phyloP scores from a whole-genome alignment of 208 protist genomes.

The Acanthamoeba culbertsoni region DNA sequence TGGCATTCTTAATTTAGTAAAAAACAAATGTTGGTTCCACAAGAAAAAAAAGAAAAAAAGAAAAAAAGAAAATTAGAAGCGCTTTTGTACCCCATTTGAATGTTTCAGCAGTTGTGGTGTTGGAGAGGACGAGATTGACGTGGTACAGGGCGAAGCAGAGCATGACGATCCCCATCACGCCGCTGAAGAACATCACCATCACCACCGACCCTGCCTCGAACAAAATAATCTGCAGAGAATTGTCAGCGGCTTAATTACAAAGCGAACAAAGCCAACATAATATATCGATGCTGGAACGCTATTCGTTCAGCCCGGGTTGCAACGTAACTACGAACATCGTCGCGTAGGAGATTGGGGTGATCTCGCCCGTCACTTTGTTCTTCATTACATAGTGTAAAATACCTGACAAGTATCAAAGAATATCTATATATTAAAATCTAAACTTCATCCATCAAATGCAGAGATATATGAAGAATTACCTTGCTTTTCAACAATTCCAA shows the following conservation, averaged over 20 bases:
- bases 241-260: not conserved
- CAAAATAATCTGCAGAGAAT: not conserved
- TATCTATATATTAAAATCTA: not conserved
- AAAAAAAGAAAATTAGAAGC: not conserved
- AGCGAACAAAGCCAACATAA: not conserved
- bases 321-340: conserved; percentile 32
- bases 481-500: conserved; percentile 23
- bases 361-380: conserved; percentile 30
- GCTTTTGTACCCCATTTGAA: conserved; percentile 10
- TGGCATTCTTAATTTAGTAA: not conserved
- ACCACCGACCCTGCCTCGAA: not conserved
- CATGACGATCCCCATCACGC: conserved; percentile 11
- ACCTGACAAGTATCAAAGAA: not conserved
- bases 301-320: too few relatives aligned
- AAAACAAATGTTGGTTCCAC: not conserved
- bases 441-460: not conserved
- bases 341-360: not conserved
- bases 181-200: not conserved
- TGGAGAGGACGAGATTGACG: not conserved
- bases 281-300: not conserved
- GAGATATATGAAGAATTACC: not conserved
- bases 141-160: conserved; percentile 35
- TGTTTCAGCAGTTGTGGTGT: conserved; percentile 36
- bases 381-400: conserved; percentile 29
- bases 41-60: not conserved